Percentiles rank a stretch among this genome's conserved stretches.
Conservation (phyloP, 2,329 filamentous ascomycete genomes). For the Dactylonectria macrodidyma region DNA sequence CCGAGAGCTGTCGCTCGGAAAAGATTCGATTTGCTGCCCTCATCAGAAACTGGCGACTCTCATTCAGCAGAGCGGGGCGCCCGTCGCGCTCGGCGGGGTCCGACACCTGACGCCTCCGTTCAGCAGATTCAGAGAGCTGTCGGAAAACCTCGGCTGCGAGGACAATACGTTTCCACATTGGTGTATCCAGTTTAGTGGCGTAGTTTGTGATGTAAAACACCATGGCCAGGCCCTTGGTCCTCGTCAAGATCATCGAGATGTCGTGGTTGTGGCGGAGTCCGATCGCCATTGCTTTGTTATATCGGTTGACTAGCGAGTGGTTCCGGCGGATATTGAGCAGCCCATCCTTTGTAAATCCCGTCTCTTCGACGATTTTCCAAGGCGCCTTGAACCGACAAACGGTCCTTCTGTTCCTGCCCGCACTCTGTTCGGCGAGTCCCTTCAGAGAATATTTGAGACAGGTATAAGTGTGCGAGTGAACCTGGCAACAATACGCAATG, state of each 20-base stretch:
- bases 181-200: conserved; percentile 18
- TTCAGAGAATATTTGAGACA: conserved; percentile 21
- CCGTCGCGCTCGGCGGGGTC: too few relatives aligned
- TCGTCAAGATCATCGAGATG: conserved; percentile 18
- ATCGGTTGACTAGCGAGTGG: conserved; percentile 20
- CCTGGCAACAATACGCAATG: conserved; percentile 6
- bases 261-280: conserved; percentile 25
- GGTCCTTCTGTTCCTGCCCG: background rate
- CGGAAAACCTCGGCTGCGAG: conserved; percentile 12
- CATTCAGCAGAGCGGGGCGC: background rate
- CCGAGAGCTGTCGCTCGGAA: background rate
- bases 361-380: conserved; percentile 15
- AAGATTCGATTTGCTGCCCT: background rate
- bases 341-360: conserved; percentile 8
- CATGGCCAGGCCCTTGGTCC: conserved; percentile 13
- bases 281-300: conserved; percentile 24
- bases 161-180: conserved; percentile 20
- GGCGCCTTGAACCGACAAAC: conserved; percentile 25
- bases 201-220: conserved; percentile 27
- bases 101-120: too few relatives aligned
- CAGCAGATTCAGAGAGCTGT: conserved; percentile 1
- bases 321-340: conserved; percentile 13
- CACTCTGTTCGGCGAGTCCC: background rate
- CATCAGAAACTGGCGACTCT: conserved; percentile 21
- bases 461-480: conserved; percentile 17